Percentiles rank a stretch among this genome's conserved stretches.
phyloP scores from a whole-genome alignment of 2,329 filamentous ascomycete genomes.

The Ophiostoma australiae region DNA sequence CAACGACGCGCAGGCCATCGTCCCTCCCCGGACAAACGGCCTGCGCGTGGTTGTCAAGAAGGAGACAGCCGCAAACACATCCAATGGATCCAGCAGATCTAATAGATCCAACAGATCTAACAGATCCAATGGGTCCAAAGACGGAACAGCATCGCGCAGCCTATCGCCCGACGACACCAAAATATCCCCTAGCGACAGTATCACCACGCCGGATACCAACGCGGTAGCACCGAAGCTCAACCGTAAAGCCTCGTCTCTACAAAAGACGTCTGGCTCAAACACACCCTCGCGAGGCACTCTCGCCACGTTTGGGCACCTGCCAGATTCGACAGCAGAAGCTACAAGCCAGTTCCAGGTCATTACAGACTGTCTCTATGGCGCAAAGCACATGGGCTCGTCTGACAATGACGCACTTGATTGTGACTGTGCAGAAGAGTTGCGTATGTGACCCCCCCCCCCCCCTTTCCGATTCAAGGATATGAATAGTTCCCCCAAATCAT shows the following conservation, averaged over 20 bases:
- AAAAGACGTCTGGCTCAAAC: slow-evolving; percentile 32
- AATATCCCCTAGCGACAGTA: slow-evolving; percentile 40
- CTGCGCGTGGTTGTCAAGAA: slow-evolving; percentile 36
- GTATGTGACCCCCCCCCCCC: slow-evolving; percentile 54
- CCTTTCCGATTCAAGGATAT: background rate
- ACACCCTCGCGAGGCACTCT: slow-evolving; percentile 6
- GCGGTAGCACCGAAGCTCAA: slow-evolving; percentile 63
- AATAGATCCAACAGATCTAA: slow-evolving; percentile 1
- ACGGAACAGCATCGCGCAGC: slow-evolving; percentile 39
- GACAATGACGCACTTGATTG: slow-evolving; percentile 90
- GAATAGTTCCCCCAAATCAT: background rate
- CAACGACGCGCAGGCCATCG: slow-evolving; percentile 20
- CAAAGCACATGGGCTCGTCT: slow-evolving; percentile 84
- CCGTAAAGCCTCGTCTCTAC: slow-evolving; percentile 58
- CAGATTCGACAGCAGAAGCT: slow-evolving; percentile 73
- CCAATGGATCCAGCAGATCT: slow-evolving; percentile 37
- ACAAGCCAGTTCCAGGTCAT: slow-evolving; percentile 74
- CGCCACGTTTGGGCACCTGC: slow-evolving; percentile 64
- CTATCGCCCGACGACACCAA: slow-evolving; percentile 37
- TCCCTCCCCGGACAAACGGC: slow-evolving; percentile 32
- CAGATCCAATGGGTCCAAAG: slow-evolving; percentile 39
- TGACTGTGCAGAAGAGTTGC: slow-evolving; percentile 91
- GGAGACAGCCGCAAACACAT: slow-evolving; percentile 39
- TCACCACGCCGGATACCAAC: slow-evolving; percentile 44
- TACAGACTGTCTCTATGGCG: slow-evolving; percentile 80